Evolutionary conservation across 164 flowering plant genomes (phyloP).

Genomic region (Stephania japonica): DNA sequence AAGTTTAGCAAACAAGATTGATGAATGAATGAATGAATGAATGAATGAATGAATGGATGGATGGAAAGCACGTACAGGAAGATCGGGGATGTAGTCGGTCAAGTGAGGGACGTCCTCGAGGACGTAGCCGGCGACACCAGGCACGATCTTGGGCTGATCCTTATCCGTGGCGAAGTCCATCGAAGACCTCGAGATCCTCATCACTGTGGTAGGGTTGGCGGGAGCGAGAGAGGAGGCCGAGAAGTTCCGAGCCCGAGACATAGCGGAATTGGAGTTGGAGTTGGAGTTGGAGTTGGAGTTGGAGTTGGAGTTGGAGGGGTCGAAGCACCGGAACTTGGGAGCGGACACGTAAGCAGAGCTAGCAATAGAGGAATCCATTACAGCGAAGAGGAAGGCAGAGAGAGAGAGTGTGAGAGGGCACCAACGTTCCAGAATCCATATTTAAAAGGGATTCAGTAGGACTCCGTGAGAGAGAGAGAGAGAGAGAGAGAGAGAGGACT

Average conservation of each 20-base stretch:
- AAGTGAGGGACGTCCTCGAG: constrained; percentile 69
- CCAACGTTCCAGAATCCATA: background rate
- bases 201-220: background rate
- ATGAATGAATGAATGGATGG: too few species aligned
- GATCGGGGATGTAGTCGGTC: constrained; percentile 45
- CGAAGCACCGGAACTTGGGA: constrained; percentile 32
- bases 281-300: constrained; percentile 4
- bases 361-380: constrained; percentile 15
- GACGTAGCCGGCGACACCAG: constrained; percentile 39
- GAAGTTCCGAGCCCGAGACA: background rate
- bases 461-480: background rate
- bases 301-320: constrained; percentile 19
- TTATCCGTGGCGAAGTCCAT: constrained; percentile 5
- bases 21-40: too few species aligned
- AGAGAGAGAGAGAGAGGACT: too few species aligned
- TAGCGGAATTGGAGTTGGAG: constrained; percentile 2
- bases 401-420: too few species aligned
- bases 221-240: background rate
- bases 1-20: too few species aligned
- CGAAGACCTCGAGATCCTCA: background rate
- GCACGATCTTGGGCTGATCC: constrained; percentile 27
- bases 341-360: constrained; percentile 16
- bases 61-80: constrained; percentile 38
- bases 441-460: background rate
- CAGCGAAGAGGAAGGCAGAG: background rate